Evolutionary conservation across 306 rosid genomes (phyloP).

Genomic region (Vigna trinervia): DNA sequence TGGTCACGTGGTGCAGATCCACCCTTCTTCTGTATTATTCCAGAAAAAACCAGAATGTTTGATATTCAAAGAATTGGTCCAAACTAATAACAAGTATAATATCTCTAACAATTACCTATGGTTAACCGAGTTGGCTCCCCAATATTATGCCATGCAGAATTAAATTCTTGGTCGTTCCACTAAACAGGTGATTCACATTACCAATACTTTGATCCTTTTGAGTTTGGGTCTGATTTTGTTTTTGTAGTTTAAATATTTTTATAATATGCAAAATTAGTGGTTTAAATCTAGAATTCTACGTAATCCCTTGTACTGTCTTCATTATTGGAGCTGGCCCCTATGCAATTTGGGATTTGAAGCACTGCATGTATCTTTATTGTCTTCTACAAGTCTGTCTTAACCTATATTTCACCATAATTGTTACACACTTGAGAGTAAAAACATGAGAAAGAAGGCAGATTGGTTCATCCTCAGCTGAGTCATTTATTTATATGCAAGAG

Average conservation of each 20-base stretch:
- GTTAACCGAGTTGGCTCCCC: conserved; percentile 94
- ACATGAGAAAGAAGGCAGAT: too few relatives aligned
- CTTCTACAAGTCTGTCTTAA: neutral
- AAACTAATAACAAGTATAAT: conserved; percentile 82
- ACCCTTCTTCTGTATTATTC: conserved; percentile 86
- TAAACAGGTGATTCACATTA: conserved; percentile 46
- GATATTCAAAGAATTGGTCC: conserved; percentile 74
- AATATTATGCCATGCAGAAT: conserved; percentile 67
- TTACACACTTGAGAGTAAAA: too few relatives aligned
- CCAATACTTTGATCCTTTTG: neutral
- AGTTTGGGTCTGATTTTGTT: conserved; percentile 9
- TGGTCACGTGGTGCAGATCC: conserved; percentile 88
- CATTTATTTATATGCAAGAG: too few relatives aligned
- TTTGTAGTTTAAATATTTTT: neutral
- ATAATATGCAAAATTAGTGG: neutral
- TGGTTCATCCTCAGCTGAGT: too few relatives aligned
- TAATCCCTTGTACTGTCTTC: conserved; percentile 8
- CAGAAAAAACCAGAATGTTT: conserved; percentile 77
- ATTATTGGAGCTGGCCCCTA: neutral
- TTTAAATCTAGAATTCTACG: conserved; percentile 32
- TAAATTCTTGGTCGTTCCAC: conserved; percentile 48
- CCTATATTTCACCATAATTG: neutral
- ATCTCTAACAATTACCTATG: conserved; percentile 63
- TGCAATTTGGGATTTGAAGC: neutral
- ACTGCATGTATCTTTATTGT: neutral